These are phyloP conservation scores for Crithidia expoeki DNA, from an alignment of 208 protist species.

Conservation along the genomic window DNA sequence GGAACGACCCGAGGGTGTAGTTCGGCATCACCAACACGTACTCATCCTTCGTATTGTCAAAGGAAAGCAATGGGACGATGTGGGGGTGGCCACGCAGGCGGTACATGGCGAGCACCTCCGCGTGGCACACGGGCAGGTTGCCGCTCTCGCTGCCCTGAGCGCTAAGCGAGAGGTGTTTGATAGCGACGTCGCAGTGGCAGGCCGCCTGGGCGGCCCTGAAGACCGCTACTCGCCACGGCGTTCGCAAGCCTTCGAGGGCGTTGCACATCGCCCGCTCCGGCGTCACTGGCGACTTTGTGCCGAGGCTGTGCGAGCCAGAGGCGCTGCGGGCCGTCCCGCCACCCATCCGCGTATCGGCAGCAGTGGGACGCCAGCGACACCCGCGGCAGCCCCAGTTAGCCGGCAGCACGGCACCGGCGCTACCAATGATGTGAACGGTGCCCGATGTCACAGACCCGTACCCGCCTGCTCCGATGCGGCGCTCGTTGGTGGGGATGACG, in stretches of 20 bases:
- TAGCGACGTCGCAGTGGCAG: constrained; percentile 41
- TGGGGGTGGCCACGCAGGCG: constrained; percentile 62
- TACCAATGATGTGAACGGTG: constrained; percentile 13
- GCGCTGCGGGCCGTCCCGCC: constrained; percentile 8
- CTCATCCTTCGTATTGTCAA: constrained; percentile 65
- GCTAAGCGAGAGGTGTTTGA: constrained; percentile 71
- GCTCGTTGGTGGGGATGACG: constrained; percentile 25
- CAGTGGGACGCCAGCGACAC: constrained; percentile 13
- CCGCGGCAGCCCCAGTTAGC: constrained; percentile 24
- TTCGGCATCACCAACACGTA: constrained; percentile 76
- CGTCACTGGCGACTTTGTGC: neutral
- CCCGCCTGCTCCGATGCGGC: constrained; percentile 70
- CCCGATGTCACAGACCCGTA: constrained; percentile 65
- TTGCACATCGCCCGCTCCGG: constrained; percentile 4
- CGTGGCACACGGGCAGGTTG: constrained; percentile 67
- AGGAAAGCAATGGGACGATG: constrained; percentile 65
- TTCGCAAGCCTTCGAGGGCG: constrained; percentile 16
- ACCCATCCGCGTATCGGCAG: neutral
- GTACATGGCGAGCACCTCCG: constrained; percentile 71
- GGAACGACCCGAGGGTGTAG: constrained; percentile 70
- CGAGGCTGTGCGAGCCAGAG: neutral
- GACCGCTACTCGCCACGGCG: constrained; percentile 25
- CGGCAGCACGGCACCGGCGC: constrained; percentile 16
- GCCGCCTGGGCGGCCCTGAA: constrained; percentile 20
- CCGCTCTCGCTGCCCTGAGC: constrained; percentile 53